phyloP scores from a whole-genome alignment of 73 alveolate genomes.

The Effrenium voratum region DNA sequence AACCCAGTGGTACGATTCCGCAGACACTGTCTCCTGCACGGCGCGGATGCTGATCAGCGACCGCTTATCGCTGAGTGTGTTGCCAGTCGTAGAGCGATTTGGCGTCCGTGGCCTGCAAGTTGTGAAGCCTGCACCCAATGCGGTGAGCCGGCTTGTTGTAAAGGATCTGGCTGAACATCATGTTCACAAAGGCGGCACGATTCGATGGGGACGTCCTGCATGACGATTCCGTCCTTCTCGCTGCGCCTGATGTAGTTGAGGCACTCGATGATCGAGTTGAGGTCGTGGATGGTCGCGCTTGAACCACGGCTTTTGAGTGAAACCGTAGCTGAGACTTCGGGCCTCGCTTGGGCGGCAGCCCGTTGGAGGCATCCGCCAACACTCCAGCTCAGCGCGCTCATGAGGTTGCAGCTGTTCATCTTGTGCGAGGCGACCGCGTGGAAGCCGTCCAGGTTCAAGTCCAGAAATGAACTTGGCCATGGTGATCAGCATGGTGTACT shows the following conservation, averaged over 20 bases:
- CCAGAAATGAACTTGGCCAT: background rate
- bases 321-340: background rate
- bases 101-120: background rate
- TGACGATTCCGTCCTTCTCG: background rate
- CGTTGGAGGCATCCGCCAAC: slow-evolving; percentile 12
- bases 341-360: slow-evolving; percentile 21
- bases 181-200: background rate
- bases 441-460: background rate
- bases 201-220: background rate
- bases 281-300: background rate
- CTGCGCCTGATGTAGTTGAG: background rate
- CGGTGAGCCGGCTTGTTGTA: background rate
- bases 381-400: background rate
- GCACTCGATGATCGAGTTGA: background rate
- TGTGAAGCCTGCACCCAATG: background rate
- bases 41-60: background rate
- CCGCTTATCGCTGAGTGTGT: background rate
- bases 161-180: background rate
- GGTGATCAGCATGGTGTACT: background rate
- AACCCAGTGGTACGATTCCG: background rate
- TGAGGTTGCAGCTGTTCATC: background rate
- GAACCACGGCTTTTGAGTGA: background rate
- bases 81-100: background rate
- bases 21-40: background rate
- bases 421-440: background rate